Evolutionary conservation across 352 stramenopile species (phyloP).

Genomic region (Phytophthora pistaciae): DNA sequence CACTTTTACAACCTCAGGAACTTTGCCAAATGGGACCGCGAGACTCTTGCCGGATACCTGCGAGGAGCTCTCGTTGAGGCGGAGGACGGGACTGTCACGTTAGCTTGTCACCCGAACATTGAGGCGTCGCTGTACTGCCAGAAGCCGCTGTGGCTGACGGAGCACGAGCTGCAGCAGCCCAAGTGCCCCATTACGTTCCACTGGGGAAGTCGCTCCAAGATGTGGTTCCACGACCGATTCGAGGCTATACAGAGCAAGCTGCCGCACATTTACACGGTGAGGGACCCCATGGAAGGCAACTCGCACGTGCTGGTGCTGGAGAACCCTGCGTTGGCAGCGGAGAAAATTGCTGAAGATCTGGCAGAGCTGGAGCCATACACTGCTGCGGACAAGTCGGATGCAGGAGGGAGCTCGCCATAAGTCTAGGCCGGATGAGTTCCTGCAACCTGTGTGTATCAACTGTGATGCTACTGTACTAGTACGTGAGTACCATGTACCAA

Average conservation of each 20-base stretch:
- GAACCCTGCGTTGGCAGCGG: conserved; percentile 44
- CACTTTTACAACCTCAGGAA: conserved; percentile 41
- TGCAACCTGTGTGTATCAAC: no score
- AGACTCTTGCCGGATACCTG: conserved; percentile 40
- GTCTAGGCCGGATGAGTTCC: no score
- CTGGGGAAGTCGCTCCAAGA: conserved; percentile 53
- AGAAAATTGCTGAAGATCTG: conserved; percentile 53
- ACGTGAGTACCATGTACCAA: no score
- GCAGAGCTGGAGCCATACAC: conserved; percentile 31
- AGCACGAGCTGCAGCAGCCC: conserved; percentile 43
- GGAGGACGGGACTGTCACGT: conserved; percentile 33
- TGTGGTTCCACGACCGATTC: conserved; percentile 49
- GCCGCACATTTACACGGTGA: conserved; percentile 54
- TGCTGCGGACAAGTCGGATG: not conserved
- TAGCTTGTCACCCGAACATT: conserved; percentile 52
- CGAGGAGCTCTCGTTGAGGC: conserved; percentile 35
- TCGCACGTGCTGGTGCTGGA: conserved; percentile 65
- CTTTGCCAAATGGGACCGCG: conserved; percentile 50
- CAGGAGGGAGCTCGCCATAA: conserved; percentile 6
- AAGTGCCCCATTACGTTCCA: conserved; percentile 54
- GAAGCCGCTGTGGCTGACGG: conserved; percentile 39
- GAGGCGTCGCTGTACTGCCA: conserved; percentile 60
- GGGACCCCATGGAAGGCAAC: conserved; percentile 43
- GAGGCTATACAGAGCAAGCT: conserved; percentile 33
- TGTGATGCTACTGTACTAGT: no score